These are phyloP conservation scores for Chrysoporthe cubensis DNA, from an alignment of 2,329 filamentous ascomycete species.

Conservation along the genomic window DNA sequence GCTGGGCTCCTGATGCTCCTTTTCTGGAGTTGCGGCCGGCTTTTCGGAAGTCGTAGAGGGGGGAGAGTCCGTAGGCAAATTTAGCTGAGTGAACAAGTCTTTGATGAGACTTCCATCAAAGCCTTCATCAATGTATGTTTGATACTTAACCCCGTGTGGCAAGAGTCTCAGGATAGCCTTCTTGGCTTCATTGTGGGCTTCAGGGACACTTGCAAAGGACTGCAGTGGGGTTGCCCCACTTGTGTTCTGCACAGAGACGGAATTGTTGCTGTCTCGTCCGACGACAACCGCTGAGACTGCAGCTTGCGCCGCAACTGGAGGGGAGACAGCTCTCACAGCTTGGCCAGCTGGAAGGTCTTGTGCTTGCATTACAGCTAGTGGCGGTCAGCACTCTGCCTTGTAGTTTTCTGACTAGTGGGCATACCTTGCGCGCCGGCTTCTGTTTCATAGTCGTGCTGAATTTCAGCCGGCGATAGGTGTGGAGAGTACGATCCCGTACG, in stretches of 20 bases:
- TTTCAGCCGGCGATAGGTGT: constrained; percentile 54
- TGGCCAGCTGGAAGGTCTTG: not conserved
- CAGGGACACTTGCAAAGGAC: constrained; percentile 39
- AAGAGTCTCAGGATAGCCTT: constrained; percentile 68
- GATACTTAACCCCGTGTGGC: constrained; percentile 71
- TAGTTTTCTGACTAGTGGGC: not conserved
- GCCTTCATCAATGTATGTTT: constrained; percentile 74
- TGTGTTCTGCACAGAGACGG: not conserved
- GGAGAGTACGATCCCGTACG: constrained; percentile 59
- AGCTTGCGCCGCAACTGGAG: not conserved
- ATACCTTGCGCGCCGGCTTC: constrained; percentile 6
- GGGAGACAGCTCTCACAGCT: not conserved
- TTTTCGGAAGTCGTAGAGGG: constrained; percentile 7
- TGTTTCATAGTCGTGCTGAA: constrained; percentile 36
- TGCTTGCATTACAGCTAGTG: not conserved
- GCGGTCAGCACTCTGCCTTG: constrained; percentile 5
- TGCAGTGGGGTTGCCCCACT: not conserved
- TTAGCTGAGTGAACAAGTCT: constrained; percentile 69
- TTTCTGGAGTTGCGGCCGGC: not conserved
- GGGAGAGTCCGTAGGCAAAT: constrained; percentile 51
- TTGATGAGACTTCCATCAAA: constrained; percentile 67
- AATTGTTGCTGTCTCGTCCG: not conserved
- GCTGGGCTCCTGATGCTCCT: constrained; percentile 10
- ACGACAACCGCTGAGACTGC: not conserved
- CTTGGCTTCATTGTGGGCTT: constrained; percentile 63